phyloP scores from a whole-genome alignment of 169 alveolate species.

The Babesia sp. region DNA sequence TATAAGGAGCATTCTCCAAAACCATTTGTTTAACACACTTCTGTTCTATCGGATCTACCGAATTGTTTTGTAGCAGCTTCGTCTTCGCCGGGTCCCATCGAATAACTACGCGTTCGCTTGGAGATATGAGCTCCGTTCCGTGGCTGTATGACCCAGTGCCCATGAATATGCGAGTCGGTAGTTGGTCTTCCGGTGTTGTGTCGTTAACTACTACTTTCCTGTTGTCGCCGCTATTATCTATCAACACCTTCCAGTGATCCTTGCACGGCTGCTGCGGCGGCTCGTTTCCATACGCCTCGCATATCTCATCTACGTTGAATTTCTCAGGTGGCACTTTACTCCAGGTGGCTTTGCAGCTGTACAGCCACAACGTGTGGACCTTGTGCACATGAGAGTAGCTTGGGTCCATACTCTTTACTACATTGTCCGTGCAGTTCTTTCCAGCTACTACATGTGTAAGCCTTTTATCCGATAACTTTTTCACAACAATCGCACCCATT shows the following conservation, averaged over 20 bases:
- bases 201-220: slow-evolving; percentile 51
- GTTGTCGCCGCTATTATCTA: slow-evolving; percentile 15
- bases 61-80: slow-evolving; percentile 69
- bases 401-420: slow-evolving; percentile 78
- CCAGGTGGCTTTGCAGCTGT: slow-evolving; percentile 88
- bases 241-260: slow-evolving; percentile 86
- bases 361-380: slow-evolving; percentile 89
- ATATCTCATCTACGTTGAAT: slow-evolving; percentile 85
- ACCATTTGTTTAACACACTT: slow-evolving; percentile 20
- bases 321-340: slow-evolving; percentile 73
- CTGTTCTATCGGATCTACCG: slow-evolving; percentile 31
- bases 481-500: slow-evolving; percentile 83
- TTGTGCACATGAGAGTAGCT: slow-evolving; percentile 73
- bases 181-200: slow-evolving; percentile 68
- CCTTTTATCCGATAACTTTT: slow-evolving; percentile 76
- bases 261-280: slow-evolving; percentile 86
- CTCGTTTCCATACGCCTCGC: slow-evolving; percentile 82
- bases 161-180: slow-evolving; percentile 77
- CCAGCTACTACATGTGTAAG: slow-evolving; percentile 89
- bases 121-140: slow-evolving; percentile 84
- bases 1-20: slow-evolving; percentile 52
- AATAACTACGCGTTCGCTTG: slow-evolving; percentile 76
- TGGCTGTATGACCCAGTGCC: slow-evolving; percentile 86
- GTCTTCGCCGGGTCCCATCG: slow-evolving; percentile 83
- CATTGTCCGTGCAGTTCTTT: slow-evolving; percentile 86